Evolutionary conservation across 129 eudicot genomes (phyloP).

Genomic region (Chrysanthemum lavandulifolium): DNA sequence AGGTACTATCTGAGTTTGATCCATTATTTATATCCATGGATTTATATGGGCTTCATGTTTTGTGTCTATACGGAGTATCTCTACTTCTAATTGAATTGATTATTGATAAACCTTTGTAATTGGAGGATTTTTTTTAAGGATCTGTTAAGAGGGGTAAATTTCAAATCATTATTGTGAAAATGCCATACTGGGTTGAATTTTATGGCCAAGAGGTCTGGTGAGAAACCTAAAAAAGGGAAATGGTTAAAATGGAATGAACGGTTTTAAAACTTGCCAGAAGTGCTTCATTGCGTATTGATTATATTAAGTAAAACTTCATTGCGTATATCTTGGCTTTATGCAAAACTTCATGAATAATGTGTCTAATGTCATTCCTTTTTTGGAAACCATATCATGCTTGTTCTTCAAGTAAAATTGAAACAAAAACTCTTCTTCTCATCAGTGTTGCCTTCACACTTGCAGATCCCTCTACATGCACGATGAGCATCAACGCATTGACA

Average conservation of each 20-base stretch:
- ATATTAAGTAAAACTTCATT: neutral
- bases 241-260: too few species aligned
- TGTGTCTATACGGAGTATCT: neutral
- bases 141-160: too few species aligned
- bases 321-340: constrained; percentile 6
- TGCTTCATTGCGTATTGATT: neutral
- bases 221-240: too few species aligned
- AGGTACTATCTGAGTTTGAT: constrained; percentile 50
- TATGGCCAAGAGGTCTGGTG: too few species aligned
- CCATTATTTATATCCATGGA: constrained; percentile 1
- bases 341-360: constrained; percentile 6
- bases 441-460: constrained; percentile 19
- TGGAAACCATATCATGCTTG: neutral
- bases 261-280: too few species aligned
- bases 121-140: neutral
- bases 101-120: neutral
- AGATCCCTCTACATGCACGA: constrained; percentile 85
- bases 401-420: neutral
- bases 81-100: constrained; percentile 6
- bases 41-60: constrained; percentile 15
- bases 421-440: neutral
- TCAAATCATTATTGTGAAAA: too few species aligned
- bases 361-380: neutral
- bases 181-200: too few species aligned
- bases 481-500: constrained; percentile 55